phyloP scores from a whole-genome alignment of 805 yeast species.

The Wickerhamomyces tratensis region DNA sequence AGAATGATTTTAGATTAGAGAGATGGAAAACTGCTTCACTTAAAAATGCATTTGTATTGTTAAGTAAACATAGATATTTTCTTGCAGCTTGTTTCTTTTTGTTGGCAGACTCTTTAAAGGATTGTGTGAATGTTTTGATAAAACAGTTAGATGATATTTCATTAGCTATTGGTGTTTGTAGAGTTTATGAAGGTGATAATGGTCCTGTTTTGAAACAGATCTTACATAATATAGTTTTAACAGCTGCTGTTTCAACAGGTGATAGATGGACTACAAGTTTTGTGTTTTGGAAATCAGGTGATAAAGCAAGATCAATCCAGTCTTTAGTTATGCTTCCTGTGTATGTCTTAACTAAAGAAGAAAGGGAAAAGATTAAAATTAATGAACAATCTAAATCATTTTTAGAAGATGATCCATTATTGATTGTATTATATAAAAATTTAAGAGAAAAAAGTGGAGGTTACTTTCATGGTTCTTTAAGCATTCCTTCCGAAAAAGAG shows the following conservation, averaged over 20 bases:
- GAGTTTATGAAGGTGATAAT: constrained; percentile 59
- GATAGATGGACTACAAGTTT: constrained; percentile 80
- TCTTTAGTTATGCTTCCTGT: constrained; percentile 53
- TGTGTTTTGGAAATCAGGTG: constrained; percentile 59
- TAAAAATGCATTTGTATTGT: constrained; percentile 84
- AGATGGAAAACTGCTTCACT: constrained; percentile 86
- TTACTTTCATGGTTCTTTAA: constrained; percentile 39
- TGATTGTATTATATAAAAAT: constrained; percentile 53
- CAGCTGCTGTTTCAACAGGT: constrained; percentile 47
- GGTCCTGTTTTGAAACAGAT: constrained; percentile 41
- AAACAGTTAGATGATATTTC: constrained; percentile 58
- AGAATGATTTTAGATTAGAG: constrained; percentile 62
- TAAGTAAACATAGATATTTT: constrained; percentile 78
- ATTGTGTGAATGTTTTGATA: constrained; percentile 67
- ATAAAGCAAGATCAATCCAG: constrained; percentile 44
- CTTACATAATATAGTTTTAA: constrained; percentile 45
- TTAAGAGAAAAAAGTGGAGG: constrained; percentile 44
- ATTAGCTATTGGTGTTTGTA: constrained; percentile 73
- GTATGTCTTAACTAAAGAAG: constrained; percentile 23
- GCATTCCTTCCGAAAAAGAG: constrained; percentile 37
- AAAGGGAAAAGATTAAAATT: constrained; percentile 12
- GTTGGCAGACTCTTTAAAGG: constrained; percentile 65
- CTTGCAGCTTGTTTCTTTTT: constrained; percentile 89
- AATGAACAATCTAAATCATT: constrained; percentile 29
- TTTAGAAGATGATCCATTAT: constrained; percentile 73